Base-by-base conservation (phyloP, 805 yeast genomes). In the Grigorovia jiainica region DNA sequence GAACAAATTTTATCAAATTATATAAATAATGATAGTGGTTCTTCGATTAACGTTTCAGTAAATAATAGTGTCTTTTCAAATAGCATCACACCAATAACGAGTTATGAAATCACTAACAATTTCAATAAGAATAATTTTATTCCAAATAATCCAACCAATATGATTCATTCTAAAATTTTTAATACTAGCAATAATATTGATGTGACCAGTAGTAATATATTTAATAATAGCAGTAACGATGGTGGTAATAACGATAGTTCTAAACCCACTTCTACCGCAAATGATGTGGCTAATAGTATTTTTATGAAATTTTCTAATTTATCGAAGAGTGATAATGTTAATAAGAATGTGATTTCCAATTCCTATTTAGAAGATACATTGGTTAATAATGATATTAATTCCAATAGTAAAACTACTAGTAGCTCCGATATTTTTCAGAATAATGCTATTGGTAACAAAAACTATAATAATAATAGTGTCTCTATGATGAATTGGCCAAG, bases 21-120 rank as follows among this genome's bases (percentile, higher is more conserved):
- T 11, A 15, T 31, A 16, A 31, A 38, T 29, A 41, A 36, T 11
- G 46, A 47, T 48, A 46, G 46, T 23, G 49, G 49, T 41, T 49
- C 55, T n/a, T 47, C 31, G 11, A 6, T 13, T 2, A 13, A 11
- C 11, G 13, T 25, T 25, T 25, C 30, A 7, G 7, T 25, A 7
- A 42, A 15, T 38, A 31, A 38, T 38, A 23, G 7, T 11, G 24
- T 15, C 7, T 34, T 34, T 21, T 6, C 16, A 13, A 34, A 21
- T 21, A n/a, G 5, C 16, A 9, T 35, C 8, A 23, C 38, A 8
- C 21, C 38, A 9, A 16, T 16, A 11, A 13, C 31, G 3, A 35
- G 38, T 35, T 23, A 35, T 17, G 38, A 35, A 24, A 5, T 15
- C 7, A 16, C 25, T 24, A 13, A 27, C 7, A 27, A 27, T 27